A percentile compares a stretch with the other conserved stretches of the same genome.
These are phyloP conservation scores for Lasiodiplodia citricola DNA, from an alignment of 2,329 filamentous ascomycete species.

Conservation along the genomic window DNA sequence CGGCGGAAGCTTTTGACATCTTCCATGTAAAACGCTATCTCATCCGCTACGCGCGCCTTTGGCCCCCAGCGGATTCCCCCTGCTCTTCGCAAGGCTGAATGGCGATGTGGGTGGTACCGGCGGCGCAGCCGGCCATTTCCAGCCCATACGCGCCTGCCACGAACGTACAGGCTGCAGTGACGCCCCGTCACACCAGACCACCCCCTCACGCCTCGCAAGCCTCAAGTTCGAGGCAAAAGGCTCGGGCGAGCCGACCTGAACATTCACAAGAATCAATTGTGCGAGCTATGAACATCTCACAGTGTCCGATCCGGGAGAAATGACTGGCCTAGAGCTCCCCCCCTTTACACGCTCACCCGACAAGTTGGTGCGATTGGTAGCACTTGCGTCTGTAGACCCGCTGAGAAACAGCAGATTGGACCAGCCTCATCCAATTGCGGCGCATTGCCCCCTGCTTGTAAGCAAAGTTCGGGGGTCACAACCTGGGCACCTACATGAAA, in stretches of 20 bases:
- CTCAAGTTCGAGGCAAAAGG: not conserved
- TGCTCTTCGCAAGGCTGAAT: not conserved
- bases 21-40: conserved; percentile 30
- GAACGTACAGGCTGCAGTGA: not conserved
- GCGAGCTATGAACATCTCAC: not conserved
- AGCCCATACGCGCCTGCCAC: not conserved
- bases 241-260: not conserved
- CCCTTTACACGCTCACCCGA: not conserved
- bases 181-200: not conserved
- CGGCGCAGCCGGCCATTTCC: not conserved
- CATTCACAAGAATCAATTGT: not conserved
- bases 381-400: not conserved
- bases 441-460: not conserved
- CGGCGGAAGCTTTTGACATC: conserved; percentile 29
- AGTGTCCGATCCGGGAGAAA: not conserved
- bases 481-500: not conserved
- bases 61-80: not conserved
- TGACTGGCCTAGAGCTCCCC: not conserved
- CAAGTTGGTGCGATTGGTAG: not conserved
- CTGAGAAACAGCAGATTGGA: not conserved
- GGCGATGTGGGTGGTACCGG: not conserved
- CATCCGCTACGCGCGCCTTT: not conserved
- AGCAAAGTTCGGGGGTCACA: not conserved
- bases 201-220: not conserved
- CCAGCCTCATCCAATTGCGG: not conserved